Base-by-base conservation (phyloP, 1,284 basidiomycete genomes). In the Mycena sp. region DNA sequence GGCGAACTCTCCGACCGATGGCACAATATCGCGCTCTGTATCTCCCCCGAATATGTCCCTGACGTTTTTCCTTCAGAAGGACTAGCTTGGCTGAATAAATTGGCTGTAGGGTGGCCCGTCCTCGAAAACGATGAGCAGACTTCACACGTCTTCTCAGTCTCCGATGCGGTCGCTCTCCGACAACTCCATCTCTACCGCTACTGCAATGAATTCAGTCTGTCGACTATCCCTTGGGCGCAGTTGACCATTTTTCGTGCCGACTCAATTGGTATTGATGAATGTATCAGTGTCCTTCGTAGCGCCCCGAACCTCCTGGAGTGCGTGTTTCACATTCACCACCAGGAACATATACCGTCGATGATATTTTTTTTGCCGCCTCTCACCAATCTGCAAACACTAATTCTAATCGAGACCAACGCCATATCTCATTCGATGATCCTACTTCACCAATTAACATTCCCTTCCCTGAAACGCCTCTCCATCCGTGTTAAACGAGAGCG, bases 1-100 rank as follows among this genome's bases (percentile, higher is more conserved):
- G 43, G 58, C 12, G 9, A n/a, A 28, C 58, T 28, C 41, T 45
- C 58, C 14, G 50, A 30, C 6, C 58, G 45, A 21, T 60, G 58
- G 58, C 41, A 45, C 9, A 60, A 45, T 12, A 48, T 60, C 6
- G 10, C 6, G 35, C 30, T 60, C 26, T 10, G 4, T 23, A 26
- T 46, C 30, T 46, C 21, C 17, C 35, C 58, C 11, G 19, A 11
- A 16, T 25, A 53, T 37, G 23, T 60, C 21, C 19, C 10, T 14
- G 11, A 38, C 28, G 14, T 60, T 11, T 40, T 37, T 17, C 50
- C 50, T 9, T 41, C 37, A 4, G 48, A 32, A 2, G n/a, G 5
- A 37, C 50, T 49, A 25, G 38, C 38, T 30, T 17, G 4, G 9
- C 28, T 58, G 28, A 12, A 41, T 5, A 43, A 51, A 23, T 35